Conservation (phyloP, 164 flowering plant species). For the Aristolochia californica region DNA sequence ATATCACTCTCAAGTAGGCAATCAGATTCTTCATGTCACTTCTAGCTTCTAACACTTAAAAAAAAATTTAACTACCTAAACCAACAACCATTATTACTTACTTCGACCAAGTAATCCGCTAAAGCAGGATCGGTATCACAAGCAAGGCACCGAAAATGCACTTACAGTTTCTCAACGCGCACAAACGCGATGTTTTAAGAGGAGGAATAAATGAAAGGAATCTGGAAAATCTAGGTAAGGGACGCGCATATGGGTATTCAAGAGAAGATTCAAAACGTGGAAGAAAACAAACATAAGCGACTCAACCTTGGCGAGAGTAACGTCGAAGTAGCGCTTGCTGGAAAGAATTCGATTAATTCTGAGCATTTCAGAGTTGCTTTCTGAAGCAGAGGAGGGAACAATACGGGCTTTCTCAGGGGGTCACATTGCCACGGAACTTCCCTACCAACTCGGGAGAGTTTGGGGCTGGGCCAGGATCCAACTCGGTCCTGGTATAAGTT, state of each 20-base stretch:
- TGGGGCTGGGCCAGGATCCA: too few relatives aligned
- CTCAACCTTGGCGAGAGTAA: conserved; percentile 50
- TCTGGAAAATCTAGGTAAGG: conserved; percentile 37
- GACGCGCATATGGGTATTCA: not conserved
- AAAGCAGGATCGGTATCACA: too few relatives aligned
- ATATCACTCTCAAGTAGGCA: not conserved
- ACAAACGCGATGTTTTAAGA: conserved; percentile 64
- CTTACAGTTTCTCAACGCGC: conserved; percentile 88
- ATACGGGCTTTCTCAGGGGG: too few relatives aligned
- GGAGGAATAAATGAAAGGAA: conserved; percentile 72
- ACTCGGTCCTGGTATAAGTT: too few relatives aligned
- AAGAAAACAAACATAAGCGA: conserved; percentile 2
- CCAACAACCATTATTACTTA: not conserved
- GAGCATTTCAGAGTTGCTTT: conserved; percentile 21
- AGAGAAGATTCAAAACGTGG: not conserved
- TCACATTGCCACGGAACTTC: too few relatives aligned
- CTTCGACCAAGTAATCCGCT: not conserved
- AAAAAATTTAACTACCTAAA: not conserved
- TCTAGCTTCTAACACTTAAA: not conserved
- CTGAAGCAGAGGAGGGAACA: conserved; percentile 3
- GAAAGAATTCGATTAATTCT: conserved; percentile 55
- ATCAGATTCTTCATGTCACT: not conserved
- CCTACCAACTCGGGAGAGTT: too few relatives aligned
- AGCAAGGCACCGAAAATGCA: too few relatives aligned
- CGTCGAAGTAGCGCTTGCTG: conserved; percentile 78